A percentile compares a stretch with the other conserved stretches of the same genome.
Evolutionary conservation across 1,139 yeast species (phyloP).

Genomic region (Martiniozyma asiatica): DNA sequence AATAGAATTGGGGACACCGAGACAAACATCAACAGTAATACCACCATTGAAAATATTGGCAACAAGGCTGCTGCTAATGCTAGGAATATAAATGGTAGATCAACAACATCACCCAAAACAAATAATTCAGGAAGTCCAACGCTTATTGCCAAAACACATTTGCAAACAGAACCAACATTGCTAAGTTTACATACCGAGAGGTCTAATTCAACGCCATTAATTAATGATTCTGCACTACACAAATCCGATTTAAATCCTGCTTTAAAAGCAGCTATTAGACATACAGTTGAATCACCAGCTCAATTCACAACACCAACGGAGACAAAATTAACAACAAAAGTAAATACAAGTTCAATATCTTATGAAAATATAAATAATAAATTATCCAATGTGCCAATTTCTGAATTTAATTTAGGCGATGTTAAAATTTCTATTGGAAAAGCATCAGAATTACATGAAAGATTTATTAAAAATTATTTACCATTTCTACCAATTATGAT

Average conservation of each 20-base stretch:
- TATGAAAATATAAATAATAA: too few relatives aligned
- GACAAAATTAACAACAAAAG: constrained; percentile 9
- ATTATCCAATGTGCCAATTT: constrained; percentile 18
- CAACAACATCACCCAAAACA: not conserved
- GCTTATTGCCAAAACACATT: constrained; percentile 17
- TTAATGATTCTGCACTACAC: constrained; percentile 28
- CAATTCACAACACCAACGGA: constrained; percentile 7
- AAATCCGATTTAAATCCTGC: constrained; percentile 19
- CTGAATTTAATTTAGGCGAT: constrained; percentile 64
- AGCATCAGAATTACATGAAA: constrained; percentile 61
- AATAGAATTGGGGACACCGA: too few relatives aligned
- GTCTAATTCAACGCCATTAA: constrained; percentile 21
- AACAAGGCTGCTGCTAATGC: too few relatives aligned
- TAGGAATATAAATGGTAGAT: not conserved
- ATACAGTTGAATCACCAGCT: constrained; percentile 13
- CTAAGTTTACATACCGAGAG: constrained; percentile 15
- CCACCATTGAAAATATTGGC: too few relatives aligned
- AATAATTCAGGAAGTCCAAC: constrained; percentile 6
- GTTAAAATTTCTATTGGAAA: constrained; percentile 52
- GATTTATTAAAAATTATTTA: constrained; percentile 53
- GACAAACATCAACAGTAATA: too few relatives aligned
- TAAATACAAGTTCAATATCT: constrained; percentile 9
- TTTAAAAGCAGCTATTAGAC: constrained; percentile 13
- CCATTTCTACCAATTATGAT: constrained; percentile 75
- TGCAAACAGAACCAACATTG: constrained; percentile 18